These are phyloP conservation scores for Abrus pulchellus DNA, from an alignment of 306 rosid species.

Conservation along the genomic window DNA sequence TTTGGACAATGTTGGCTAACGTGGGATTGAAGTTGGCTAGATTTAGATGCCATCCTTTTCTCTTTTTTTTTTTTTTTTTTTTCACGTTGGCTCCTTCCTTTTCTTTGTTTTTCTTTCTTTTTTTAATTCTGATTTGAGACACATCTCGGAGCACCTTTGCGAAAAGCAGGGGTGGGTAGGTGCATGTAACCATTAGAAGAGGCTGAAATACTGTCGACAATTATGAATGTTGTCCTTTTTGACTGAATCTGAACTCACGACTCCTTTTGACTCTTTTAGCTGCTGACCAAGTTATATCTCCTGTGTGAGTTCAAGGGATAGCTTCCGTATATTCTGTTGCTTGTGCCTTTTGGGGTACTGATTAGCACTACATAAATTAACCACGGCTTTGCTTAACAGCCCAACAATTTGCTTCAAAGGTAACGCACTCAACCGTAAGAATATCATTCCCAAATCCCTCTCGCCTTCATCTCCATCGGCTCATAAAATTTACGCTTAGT, in stretches of 20 bases:
- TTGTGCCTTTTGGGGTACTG: neutral
- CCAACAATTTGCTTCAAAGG: neutral
- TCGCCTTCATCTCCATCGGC: too few species aligned
- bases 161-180: conserved; percentile 49
- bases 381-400: neutral
- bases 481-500: too few species aligned
- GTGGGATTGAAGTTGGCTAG: conserved; percentile 47
- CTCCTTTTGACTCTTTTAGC: conserved; percentile 35
- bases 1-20: conserved; percentile 15
- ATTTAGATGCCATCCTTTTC: conserved; percentile 32
- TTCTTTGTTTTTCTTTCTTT: neutral
- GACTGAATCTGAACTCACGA: conserved; percentile 45
- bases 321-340: neutral
- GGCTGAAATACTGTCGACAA: conserved; percentile 50
- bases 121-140: conserved; percentile 41
- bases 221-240: conserved; percentile 46
- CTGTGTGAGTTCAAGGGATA: neutral
- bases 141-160: conserved; percentile 48
- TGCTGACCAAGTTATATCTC: conserved; percentile 31
- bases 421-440: too few species aligned
- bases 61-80: neutral
- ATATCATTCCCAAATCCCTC: too few species aligned
- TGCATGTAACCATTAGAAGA: conserved; percentile 48
- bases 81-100: conserved; percentile 22
- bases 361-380: neutral